Evolutionary conservation across 2,329 filamentous ascomycete species (phyloP).

Genomic region (Arthrobotrys sinensis): DNA sequence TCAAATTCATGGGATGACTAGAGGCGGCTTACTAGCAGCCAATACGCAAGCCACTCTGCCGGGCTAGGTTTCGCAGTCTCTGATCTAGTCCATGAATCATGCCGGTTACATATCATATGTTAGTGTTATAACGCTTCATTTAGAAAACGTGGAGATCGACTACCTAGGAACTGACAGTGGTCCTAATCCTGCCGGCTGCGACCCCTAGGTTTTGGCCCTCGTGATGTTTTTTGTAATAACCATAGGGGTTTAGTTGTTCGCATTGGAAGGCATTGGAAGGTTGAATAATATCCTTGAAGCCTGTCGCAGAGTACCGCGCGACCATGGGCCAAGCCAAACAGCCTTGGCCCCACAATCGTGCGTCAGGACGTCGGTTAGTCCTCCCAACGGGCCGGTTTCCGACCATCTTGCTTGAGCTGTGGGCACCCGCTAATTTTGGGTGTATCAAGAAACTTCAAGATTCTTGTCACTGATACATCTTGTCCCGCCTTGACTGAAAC

Average conservation of each 20-base stretch:
- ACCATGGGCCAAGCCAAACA: slow-evolving; percentile 37
- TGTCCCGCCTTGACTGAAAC: slow-evolving; percentile 43
- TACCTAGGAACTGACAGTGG: slow-evolving; percentile 26
- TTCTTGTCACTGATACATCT: slow-evolving; percentile 16
- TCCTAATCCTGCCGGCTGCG: slow-evolving; percentile 27
- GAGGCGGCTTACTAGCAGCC: slow-evolving; percentile 5
- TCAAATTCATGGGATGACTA: not conserved
- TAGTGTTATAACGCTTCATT: slow-evolving; percentile 42
- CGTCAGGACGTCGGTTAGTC: slow-evolving; percentile 36
- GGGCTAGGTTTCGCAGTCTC: slow-evolving; percentile 30
- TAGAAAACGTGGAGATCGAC: slow-evolving; percentile 57
- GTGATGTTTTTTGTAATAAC: slow-evolving; percentile 45
- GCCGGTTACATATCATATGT: slow-evolving; percentile 7
- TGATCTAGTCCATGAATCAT: slow-evolving; percentile 37
- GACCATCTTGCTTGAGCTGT: slow-evolving; percentile 31
- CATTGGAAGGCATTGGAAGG: slow-evolving; percentile 34
- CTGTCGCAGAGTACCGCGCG: slow-evolving; percentile 32
- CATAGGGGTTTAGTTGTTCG: slow-evolving; percentile 2
- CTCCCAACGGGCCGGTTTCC: slow-evolving; percentile 59
- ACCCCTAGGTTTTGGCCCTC: slow-evolving; percentile 34
- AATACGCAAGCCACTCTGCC: slow-evolving; percentile 35
- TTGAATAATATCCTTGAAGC: slow-evolving; percentile 34
- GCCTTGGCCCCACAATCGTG: slow-evolving; percentile 51
- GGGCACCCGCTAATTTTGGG: slow-evolving; percentile 49
- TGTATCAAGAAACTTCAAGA: slow-evolving; percentile 47